Conservation (phyloP, 225 moss, liverwort and hornwort species). For the Marchantia paleacea region DNA sequence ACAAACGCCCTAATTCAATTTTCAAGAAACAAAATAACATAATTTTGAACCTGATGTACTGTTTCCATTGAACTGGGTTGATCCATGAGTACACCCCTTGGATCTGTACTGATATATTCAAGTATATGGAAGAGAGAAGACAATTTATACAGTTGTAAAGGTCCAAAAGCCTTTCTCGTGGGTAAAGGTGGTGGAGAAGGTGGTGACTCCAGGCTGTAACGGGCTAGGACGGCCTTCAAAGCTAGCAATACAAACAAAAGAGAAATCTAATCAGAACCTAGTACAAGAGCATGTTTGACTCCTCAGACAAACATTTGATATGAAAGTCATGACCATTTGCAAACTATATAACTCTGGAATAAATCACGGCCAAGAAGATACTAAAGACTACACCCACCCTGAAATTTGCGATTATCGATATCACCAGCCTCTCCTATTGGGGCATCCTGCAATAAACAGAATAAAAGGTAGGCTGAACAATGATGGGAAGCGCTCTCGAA, state of each 20-base stretch:
- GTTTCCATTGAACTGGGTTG: constrained; percentile 69
- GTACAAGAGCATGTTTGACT: neutral
- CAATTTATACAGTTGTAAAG: constrained; percentile 44
- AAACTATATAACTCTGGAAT: neutral
- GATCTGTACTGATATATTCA: constrained; percentile 42
- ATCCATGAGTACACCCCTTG: constrained; percentile 45
- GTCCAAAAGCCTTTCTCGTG: constrained; percentile 51
- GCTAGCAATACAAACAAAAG: constrained; percentile 44
- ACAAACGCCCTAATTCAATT: neutral
- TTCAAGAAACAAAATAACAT: neutral
- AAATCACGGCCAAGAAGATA: neutral
- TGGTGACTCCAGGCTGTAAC: constrained; percentile 40
- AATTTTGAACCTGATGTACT: constrained; percentile 50
- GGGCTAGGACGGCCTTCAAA: constrained; percentile 54
- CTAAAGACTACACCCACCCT: constrained; percentile 38
- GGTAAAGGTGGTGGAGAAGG: constrained; percentile 67
- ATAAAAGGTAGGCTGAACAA: neutral
- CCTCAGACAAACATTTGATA: neutral
- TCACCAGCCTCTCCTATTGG: constrained; percentile 82
- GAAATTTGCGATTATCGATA: constrained; percentile 59
- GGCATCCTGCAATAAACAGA: constrained; percentile 55
- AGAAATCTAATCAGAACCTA: no score
- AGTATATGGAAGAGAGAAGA: constrained; percentile 66
- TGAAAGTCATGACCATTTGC: neutral
- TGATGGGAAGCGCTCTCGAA: neutral